phyloP scores from a whole-genome alignment of 768 basidiomycete species.

The Suillus paluster region DNA sequence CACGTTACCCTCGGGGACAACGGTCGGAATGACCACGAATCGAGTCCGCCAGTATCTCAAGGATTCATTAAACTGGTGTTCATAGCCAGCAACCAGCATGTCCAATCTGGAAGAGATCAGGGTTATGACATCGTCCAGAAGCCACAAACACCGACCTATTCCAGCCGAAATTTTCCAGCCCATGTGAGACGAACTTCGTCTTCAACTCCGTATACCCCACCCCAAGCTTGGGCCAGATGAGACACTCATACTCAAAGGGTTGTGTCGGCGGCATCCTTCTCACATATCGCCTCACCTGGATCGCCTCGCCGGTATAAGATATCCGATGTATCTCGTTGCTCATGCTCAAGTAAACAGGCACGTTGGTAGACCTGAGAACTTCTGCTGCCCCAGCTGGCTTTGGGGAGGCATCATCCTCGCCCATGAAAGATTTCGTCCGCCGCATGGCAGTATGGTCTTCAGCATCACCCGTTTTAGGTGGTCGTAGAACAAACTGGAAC shows the following conservation, averaged over 20 bases:
- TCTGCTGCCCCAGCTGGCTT: slow-evolving; percentile 69
- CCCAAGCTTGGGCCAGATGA: slow-evolving; percentile 93
- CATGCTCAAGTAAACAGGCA: slow-evolving; percentile 91
- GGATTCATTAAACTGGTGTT: slow-evolving; percentile 78
- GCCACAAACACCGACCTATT: slow-evolving; percentile 60
- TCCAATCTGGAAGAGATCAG: slow-evolving; percentile 59
- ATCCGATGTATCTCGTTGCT: slow-evolving; percentile 95
- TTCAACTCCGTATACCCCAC: slow-evolving; percentile 83
- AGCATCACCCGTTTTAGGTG: slow-evolving; percentile 29
- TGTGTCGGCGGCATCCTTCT: slow-evolving; percentile 67
- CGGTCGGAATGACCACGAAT: slow-evolving; percentile 89
- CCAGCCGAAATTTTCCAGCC: slow-evolving; percentile 85
- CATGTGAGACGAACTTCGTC: slow-evolving; percentile 77
- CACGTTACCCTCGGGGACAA: slow-evolving; percentile 55
- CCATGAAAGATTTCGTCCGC: slow-evolving; percentile 60
- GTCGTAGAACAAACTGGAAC: slow-evolving; percentile 86
- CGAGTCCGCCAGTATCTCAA: slow-evolving; percentile 93
- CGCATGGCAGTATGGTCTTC: slow-evolving; percentile 44
- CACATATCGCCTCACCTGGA: slow-evolving; percentile 87
- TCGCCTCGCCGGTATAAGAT: slow-evolving; percentile 87
- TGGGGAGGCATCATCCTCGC: slow-evolving; percentile 56
- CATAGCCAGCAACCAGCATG: slow-evolving; percentile 84
- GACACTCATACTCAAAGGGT: slow-evolving; percentile 79
- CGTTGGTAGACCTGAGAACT: slow-evolving; percentile 58
- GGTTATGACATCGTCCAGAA: slow-evolving; percentile 1